Base-by-base conservation (phyloP, 2,329 filamentous ascomycete species). In the Calonectria pseudoturangicola region DNA sequence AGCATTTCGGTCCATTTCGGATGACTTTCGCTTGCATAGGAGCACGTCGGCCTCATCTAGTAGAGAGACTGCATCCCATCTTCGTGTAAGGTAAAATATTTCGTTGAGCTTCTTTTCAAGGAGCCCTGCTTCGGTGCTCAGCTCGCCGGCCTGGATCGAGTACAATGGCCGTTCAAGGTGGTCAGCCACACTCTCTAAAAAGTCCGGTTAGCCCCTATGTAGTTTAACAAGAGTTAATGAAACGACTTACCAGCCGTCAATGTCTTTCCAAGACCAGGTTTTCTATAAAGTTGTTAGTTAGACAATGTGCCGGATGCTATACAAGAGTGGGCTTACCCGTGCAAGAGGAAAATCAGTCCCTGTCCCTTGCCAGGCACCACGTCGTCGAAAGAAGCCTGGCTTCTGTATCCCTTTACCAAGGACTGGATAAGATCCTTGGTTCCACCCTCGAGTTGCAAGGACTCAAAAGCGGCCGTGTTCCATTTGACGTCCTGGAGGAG, bases 31-130 rank as follows among this genome's bases (percentile, higher is more conserved):
- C 43, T 58, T 50, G 43, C 68, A 66, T 8, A 71, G 43, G 7
- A 71, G 60, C 27, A 70, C 67, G 28, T 70, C 67, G 47, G 67
- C 67, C 45, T 70, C 67, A 27, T 70, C 67, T 4, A 70, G 58
- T 2, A 70, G 47, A 7, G 36, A 47, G n/a, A 71, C 63, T 5
- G 62, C 62, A 16, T 66, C 63, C 68, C 62, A 71, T 33, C 63
- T 36, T 16, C 28, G 27, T 5, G 62, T 62, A 0, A 66, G 68
- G 5, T 51, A 54, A 18, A 63, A 70, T 3, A 70, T 64, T 15
- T 51, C 43, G 30, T 62, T 25, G 16, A 70, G 47, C 4, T 70
- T 62, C 36, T n/a, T 30, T 43, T 70, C 67, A 1, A 70, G 48
- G 1, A 33, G 18, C 2, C 39, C 36, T 10, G 60, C 67, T 21